Evolutionary conservation across 768 basidiomycete genomes (phyloP).

Genomic region (Tulasnella sp.): DNA sequence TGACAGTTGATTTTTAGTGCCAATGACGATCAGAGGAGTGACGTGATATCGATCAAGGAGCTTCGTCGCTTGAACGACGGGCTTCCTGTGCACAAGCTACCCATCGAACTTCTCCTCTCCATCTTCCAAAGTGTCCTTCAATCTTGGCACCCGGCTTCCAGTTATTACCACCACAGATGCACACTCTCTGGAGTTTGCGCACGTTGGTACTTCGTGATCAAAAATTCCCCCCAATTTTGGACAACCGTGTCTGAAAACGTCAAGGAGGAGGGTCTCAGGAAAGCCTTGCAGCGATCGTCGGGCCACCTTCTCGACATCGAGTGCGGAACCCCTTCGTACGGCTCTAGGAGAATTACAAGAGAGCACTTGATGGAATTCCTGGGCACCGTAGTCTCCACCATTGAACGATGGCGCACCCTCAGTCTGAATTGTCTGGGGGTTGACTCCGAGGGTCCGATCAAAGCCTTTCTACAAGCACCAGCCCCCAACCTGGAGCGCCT

Average conservation of each 20-base stretch:
- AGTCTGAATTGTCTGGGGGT: background rate
- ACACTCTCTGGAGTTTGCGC: background rate
- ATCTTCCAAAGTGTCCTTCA: background rate
- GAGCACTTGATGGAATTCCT: background rate
- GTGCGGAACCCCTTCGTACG: background rate
- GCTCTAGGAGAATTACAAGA: background rate
- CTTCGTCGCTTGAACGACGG: background rate
- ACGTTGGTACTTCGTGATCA: background rate
- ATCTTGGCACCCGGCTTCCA: background rate
- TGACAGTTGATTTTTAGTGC: background rate
- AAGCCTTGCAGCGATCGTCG: background rate
- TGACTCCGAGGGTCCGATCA: background rate
- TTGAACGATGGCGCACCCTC: background rate
- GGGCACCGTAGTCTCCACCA: background rate
- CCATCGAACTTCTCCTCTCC: background rate
- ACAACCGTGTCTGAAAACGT: background rate
- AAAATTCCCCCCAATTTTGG: background rate
- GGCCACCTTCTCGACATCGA: background rate
- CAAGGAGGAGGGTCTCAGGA: background rate
- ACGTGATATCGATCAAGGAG: background rate
- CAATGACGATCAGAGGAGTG: background rate
- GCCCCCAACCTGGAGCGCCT: background rate
- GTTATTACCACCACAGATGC: background rate
- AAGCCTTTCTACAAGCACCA: background rate
- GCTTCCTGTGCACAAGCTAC: background rate